These are phyloP conservation scores for Podosphaera fusca DNA, from an alignment of 2,329 filamentous ascomycete genomes.

Conservation along the genomic window DNA sequence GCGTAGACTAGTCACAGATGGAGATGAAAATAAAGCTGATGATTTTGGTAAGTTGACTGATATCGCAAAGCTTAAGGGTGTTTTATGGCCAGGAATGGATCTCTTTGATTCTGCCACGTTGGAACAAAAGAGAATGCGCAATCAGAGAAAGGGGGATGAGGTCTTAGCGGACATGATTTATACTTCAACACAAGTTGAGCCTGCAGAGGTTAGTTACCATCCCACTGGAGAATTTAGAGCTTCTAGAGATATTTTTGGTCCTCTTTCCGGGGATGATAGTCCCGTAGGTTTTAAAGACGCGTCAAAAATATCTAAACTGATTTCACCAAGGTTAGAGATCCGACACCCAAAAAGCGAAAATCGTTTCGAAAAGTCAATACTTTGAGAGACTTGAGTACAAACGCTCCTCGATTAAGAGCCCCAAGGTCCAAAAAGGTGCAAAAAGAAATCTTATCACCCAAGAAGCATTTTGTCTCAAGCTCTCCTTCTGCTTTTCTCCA, in stretches of 20 bases:
- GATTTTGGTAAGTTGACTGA: constrained; percentile 9
- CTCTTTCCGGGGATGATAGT: constrained; percentile 27
- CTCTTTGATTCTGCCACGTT: constrained; percentile 61
- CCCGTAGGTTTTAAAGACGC: constrained; percentile 21
- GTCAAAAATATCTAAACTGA: constrained; percentile 3
- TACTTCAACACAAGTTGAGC: constrained; percentile 38
- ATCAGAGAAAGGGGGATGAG: constrained; percentile 54
- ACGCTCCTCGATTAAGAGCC: constrained; percentile 9
- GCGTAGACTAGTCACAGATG: constrained; percentile 5
- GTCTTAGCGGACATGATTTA: constrained; percentile 43
- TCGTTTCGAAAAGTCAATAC: constrained; percentile 7
- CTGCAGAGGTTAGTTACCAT: constrained; percentile 41
- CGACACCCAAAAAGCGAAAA: constrained; percentile 14
- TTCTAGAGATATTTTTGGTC: constrained; percentile 35
- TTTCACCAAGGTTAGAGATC: constrained; percentile 5
- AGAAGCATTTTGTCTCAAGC: constrained; percentile 1
- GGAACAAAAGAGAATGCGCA: constrained; percentile 49
- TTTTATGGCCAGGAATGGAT: constrained; percentile 56
- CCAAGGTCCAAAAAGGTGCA: constrained; percentile 7
- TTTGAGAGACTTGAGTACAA: constrained; percentile 9
- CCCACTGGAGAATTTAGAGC: constrained; percentile 26
- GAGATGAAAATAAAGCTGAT: constrained; percentile 5
- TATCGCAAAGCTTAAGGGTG: constrained; percentile 35
- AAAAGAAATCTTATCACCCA: constrained; percentile 5
- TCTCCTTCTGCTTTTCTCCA: constrained; percentile 4